Evolutionary conservation across 2,329 filamentous ascomycete species (phyloP), one percentile per base, ranked within the genome.

Genomic region (Hirsutella thompsonii): DNA sequence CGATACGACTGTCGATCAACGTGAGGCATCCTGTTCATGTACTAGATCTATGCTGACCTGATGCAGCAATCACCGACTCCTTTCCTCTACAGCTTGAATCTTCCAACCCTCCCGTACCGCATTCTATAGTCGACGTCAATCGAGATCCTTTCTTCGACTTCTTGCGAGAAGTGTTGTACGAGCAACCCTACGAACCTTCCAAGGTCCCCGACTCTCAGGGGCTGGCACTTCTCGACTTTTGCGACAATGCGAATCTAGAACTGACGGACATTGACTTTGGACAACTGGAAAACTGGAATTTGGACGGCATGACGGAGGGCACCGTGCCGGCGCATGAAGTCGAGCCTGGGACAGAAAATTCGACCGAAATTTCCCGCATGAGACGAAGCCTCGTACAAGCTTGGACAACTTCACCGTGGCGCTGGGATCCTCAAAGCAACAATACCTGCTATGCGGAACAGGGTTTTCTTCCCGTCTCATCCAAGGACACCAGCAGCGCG

Each of bases 231-330:
- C 52, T 74, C 8, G 63, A 73, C 47, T 72, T 72, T 46, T 71
- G 67, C 45, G 63, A 68, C 40, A 62, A 74, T 43, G 57, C 55
- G 37, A 69, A 64, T 42, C 54, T 73, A 23, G 69, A 74, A 37
- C 58, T 74, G 19, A 71, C 66, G 10, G 70, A 73, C 14, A 55
- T 68, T 23, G 70, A 74, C 47, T 73, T 72, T 51, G 65, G 66
- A 1, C 55, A 73, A 5, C 49, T 74, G 13, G 65, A 71, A 43
- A 56, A 67, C 43, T 72, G 69, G 63, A 70, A 68, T 45, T 43
- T 66, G 10, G 66, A 68, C 23, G 55, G 58, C 10, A 44, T 57
- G 37, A 42, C 47, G n/a, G 55, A 43, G 16, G 32, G 42, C 18
- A 38, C 49, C 13, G 44, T 50, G 14, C 40, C 45, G 2, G 53